Evolutionary conservation across 352 stramenopile genomes (phyloP), one percentile per base, ranked within the genome.

Genomic region (Phytopythium ostracodes): DNA sequence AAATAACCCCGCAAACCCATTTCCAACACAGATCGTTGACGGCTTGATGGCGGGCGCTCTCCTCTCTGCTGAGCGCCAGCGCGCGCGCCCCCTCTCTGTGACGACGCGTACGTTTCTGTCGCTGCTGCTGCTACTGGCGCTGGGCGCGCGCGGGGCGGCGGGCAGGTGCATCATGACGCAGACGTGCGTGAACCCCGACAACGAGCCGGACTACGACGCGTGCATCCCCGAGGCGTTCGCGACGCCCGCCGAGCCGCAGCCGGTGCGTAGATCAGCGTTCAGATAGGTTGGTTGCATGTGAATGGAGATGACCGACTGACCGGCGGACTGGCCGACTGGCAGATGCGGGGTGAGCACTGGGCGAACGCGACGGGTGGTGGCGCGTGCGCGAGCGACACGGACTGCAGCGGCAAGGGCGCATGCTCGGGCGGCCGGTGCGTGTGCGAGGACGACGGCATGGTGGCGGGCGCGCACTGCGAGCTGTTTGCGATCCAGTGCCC

Each of bases 401-500:
- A 94, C 66, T 94, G 85, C 62, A 71, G 67, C 33, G 49, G 55
- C 67, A 87, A 91, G 25, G 85, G 85, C 2, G 56, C 42, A 12
- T 94, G 85, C 62, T 33, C 72, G n/a, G 52, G 72, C 24, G 61
- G 62, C 5, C 31, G 50, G 15, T 94, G 85, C 44, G 66, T 73
- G 8, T 94, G 85, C 63, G 71, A 68, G 20, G 52, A 75, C 15
- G 83, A 92, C 60, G 85, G 85, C 58, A 81, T 94, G 65, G 66
- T 80, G 9, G 83, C 85, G 2, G 85, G 85, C 10, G 66, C 81
- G n/a, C 80, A 89, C 62, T 94, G 85, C 67, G 64, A 85, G 31
- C 69, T 88, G 47, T 88, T 84, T 50, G 62, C 74, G 51, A 87
- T 95, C 62, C 86, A 96, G 60, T 96, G 89, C 59, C 89, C 89